Evolutionary conservation across 2,329 filamentous ascomycete species (phyloP).

Genomic region (Calcarisporium arbuscula): DNA sequence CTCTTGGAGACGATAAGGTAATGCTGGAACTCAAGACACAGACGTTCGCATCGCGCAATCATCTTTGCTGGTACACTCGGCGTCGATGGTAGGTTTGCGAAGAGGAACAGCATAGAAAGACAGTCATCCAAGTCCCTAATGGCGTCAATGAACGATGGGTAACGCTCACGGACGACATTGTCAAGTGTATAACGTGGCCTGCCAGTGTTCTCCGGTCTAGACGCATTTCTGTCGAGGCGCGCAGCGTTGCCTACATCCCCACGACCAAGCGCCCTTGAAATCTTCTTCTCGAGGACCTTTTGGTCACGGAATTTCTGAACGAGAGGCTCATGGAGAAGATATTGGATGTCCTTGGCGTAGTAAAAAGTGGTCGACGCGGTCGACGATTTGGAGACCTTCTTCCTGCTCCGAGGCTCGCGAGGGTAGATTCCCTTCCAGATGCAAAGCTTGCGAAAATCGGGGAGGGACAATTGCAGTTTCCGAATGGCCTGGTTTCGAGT

Average conservation of each 20-base stretch:
- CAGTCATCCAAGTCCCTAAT: slow-evolving; percentile 94
- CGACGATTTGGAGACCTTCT: slow-evolving; percentile 89
- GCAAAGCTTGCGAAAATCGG: slow-evolving; percentile 95
- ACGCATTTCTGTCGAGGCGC: slow-evolving; percentile 79
- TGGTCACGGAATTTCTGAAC: slow-evolving; percentile 94
- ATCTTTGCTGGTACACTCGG: slow-evolving; percentile 88
- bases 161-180: slow-evolving; percentile 95
- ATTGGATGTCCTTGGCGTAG: slow-evolving; percentile 93
- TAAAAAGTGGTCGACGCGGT: slow-evolving; percentile 90
- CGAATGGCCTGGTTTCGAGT: slow-evolving; percentile 94
- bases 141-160: slow-evolving; percentile 93
- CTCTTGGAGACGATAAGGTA: slow-evolving; percentile 91
- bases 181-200: slow-evolving; percentile 87
- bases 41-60: slow-evolving; percentile 86
- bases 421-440: slow-evolving; percentile 99
- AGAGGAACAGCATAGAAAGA: slow-evolving; percentile 92
- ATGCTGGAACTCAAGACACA: slow-evolving; percentile 95
- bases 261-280: slow-evolving; percentile 81
- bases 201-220: slow-evolving; percentile 81
- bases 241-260: slow-evolving; percentile 86
- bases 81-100: slow-evolving; percentile 91
- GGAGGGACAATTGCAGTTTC: slow-evolving; percentile 94
- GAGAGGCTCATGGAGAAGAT: slow-evolving; percentile 92
- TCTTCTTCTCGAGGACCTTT: slow-evolving; percentile 96
- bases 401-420: slow-evolving; percentile 91